Conservation (phyloP, 768 basidiomycete genomes). For the Pulveroboletus frians region DNA sequence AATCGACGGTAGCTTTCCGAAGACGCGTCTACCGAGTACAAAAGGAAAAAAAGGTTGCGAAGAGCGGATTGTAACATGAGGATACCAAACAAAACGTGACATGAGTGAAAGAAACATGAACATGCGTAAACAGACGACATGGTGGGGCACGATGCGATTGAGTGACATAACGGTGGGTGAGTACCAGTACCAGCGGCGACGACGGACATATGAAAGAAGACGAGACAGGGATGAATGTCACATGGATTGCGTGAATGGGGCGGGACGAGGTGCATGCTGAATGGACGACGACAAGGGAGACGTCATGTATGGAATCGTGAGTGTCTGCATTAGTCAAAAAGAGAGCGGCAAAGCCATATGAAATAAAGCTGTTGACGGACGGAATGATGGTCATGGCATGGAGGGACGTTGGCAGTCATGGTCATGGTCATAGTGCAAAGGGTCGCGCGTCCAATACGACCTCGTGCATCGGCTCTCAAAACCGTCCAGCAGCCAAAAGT, state of each 20-base stretch:
- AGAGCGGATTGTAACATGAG: too few relatives aligned
- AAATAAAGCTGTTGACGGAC: constrained; percentile 1
- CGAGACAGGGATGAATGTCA: not conserved
- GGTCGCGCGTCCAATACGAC: not conserved
- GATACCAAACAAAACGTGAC: not conserved
- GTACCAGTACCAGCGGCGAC: constrained; percentile 1
- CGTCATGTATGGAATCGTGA: constrained; percentile 4
- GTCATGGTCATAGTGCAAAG: not conserved
- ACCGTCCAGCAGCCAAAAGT: constrained; percentile 44
- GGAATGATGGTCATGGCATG: not conserved
- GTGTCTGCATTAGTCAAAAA: constrained; percentile 20
- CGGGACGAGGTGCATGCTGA: not conserved
- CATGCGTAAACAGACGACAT: too few relatives aligned
- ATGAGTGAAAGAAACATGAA: not conserved
- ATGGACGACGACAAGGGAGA: not conserved
- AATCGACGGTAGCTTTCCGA: not conserved
- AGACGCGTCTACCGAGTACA: not conserved
- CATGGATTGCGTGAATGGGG: not conserved
- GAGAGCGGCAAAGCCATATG: constrained; percentile 2
- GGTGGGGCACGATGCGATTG: not conserved
- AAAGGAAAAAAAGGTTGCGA: too few relatives aligned
- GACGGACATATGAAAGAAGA: not conserved
- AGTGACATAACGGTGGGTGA: not conserved
- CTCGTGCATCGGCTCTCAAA: constrained; percentile 9
- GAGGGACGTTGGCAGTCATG: not conserved